Conservation (phyloP, 768 basidiomycete genomes). For the Coprinopsis marcescibilis region DNA sequence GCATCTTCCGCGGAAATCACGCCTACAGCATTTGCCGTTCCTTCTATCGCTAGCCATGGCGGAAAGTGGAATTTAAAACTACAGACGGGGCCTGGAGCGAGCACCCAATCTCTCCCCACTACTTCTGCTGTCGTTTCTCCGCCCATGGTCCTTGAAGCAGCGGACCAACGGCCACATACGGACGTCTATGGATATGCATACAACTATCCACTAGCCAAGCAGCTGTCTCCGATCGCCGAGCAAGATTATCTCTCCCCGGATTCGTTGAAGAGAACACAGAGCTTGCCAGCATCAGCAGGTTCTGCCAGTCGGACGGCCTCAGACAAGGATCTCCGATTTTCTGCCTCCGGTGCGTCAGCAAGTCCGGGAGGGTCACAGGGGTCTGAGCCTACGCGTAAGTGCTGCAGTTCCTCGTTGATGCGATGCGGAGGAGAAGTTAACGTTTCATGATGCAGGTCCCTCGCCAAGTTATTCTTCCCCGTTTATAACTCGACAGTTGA, state of each 20-base stretch:
- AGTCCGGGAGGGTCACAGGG: conserved; percentile 15
- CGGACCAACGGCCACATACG: conserved; percentile 14
- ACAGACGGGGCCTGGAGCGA: conserved; percentile 24
- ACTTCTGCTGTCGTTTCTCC: conserved; percentile 12
- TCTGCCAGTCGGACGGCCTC: conserved; percentile 3
- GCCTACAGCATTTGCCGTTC: conserved; percentile 16
- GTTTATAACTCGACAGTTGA: conserved; percentile 60
- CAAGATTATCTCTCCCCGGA: conserved; percentile 55
- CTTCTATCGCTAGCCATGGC: conserved; percentile 6
- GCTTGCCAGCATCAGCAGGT: conserved; percentile 3
- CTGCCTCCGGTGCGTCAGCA: conserved; percentile 9
- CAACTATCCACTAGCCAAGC: conserved; percentile 38
- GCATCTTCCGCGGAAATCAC: conserved; percentile 12
- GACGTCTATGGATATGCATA: conserved; percentile 33
- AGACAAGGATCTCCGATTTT: conserved; percentile 16
- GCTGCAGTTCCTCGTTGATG: conserved; percentile 6
- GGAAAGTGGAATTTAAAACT: conserved; percentile 27
- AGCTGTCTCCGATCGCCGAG: conserved; percentile 63
- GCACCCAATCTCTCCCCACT: conserved; percentile 36
- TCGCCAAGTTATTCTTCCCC: conserved; percentile 42
- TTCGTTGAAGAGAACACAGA: conserved; percentile 14
- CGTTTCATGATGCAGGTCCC: conserved; percentile 30
- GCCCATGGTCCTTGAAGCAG: conserved; percentile 1
- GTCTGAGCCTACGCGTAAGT: conserved; percentile 42
- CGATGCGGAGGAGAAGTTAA: not conserved